phyloP scores from a whole-genome alignment of 805 yeast species.

The Scheffersomyces lignosus region DNA sequence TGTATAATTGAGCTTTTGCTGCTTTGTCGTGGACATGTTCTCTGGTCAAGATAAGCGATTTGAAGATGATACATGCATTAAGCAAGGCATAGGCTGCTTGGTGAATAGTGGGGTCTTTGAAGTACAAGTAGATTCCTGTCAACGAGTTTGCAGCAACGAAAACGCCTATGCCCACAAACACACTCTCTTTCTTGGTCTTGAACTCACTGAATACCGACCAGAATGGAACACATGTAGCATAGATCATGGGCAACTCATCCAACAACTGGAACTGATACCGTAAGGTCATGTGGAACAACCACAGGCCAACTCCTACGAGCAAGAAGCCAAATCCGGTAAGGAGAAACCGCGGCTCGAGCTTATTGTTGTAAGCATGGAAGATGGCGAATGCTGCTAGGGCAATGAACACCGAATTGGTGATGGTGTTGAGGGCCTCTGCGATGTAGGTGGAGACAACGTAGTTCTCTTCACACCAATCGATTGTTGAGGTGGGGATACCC shows the following conservation, averaged over 20 bases:
- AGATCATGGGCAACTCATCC: slow-evolving; percentile 97
- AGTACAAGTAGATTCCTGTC: slow-evolving; percentile 70
- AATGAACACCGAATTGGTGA: slow-evolving; percentile 66
- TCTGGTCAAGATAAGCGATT: slow-evolving; percentile 54
- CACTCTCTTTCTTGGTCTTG: slow-evolving; percentile 36
- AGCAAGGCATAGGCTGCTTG: slow-evolving; percentile 81
- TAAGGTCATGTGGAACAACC: slow-evolving; percentile 96
- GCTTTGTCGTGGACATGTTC: slow-evolving; percentile 50
- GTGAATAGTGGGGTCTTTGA: slow-evolving; percentile 83
- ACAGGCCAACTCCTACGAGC: slow-evolving; percentile 88
- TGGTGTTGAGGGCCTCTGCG: slow-evolving; percentile 88
- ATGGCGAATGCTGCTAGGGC: slow-evolving; percentile 63
- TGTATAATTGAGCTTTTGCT: slow-evolving; percentile 50
- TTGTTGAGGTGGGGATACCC: slow-evolving; percentile 90
- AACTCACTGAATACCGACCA: slow-evolving; percentile 77
- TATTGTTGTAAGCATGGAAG: slow-evolving; percentile 56
- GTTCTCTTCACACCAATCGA: slow-evolving; percentile 99
- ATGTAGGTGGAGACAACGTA: slow-evolving; percentile 82
- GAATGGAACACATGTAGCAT: slow-evolving; percentile 93
- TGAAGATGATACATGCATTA: slow-evolving; percentile 69
- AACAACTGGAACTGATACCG: slow-evolving; percentile 84
- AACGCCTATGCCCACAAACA: slow-evolving; percentile 48
- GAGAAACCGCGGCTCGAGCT: slow-evolving; percentile 68
- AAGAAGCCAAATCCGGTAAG: slow-evolving; percentile 77
- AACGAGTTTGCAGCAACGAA: slow-evolving; percentile 56